These are phyloP conservation scores for Xanthoconium purpureum DNA, from an alignment of 768 basidiomycete species.

Conservation along the genomic window DNA sequence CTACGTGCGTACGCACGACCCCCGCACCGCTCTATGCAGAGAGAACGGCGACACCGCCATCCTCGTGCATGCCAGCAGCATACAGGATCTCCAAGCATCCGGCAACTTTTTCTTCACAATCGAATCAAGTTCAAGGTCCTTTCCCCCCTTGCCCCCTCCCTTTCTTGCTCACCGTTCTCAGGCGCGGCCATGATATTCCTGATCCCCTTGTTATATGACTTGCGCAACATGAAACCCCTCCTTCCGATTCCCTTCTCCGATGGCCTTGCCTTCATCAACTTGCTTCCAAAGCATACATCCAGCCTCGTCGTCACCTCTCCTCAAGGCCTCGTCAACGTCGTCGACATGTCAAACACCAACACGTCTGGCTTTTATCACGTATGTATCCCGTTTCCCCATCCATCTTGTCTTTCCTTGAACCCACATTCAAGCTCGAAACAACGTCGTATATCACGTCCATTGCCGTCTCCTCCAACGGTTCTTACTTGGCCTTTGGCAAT, in stretches of 20 bases:
- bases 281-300: slow-evolving; percentile 71
- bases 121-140: slow-evolving; percentile 80
- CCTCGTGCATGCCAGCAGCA: slow-evolving; percentile 76
- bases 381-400: neutral
- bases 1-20: slow-evolving; percentile 64
- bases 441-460: slow-evolving; percentile 74
- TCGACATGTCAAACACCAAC: slow-evolving; percentile 73
- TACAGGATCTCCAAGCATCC: slow-evolving; percentile 75
- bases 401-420: neutral
- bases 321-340: slow-evolving; percentile 80
- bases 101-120: slow-evolving; percentile 85
- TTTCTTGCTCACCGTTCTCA: slow-evolving; percentile 32
- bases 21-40: slow-evolving; percentile 56
- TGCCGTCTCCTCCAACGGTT: slow-evolving; percentile 80
- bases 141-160: neutral
- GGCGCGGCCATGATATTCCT: slow-evolving; percentile 82
- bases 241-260: slow-evolving; percentile 85
- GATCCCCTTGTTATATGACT: slow-evolving; percentile 93
- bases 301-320: slow-evolving; percentile 73
- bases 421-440: slow-evolving; percentile 54
- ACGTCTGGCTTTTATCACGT: slow-evolving; percentile 82
- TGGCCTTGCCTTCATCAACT: slow-evolving; percentile 80
- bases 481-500: slow-evolving; percentile 93
- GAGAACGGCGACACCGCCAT: slow-evolving; percentile 53
- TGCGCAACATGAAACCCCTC: slow-evolving; percentile 77